These are phyloP conservation scores for Podospora australis DNA, from an alignment of 495 filamentous ascomycete species.

Conservation along the genomic window DNA sequence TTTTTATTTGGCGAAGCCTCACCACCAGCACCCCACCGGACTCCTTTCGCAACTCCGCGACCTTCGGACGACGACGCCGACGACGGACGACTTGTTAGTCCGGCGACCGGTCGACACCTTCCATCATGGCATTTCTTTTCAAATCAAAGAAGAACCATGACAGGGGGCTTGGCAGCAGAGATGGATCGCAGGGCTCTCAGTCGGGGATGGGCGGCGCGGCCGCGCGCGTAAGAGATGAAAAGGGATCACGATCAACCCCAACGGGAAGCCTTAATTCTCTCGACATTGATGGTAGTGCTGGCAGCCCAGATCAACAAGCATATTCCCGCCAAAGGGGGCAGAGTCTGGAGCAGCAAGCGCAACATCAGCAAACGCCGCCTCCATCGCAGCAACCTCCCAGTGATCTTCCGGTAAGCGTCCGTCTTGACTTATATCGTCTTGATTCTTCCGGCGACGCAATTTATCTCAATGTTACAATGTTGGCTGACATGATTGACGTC, in stretches of 20 bases:
- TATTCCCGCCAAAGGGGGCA: conserved; percentile 31
- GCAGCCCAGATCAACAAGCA: conserved; percentile 47
- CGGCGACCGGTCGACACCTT: conserved; percentile 2
- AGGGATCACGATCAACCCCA: conserved; percentile 45
- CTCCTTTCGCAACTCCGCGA: background rate
- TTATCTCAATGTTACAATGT: background rate
- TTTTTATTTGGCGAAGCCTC: too few species aligned
- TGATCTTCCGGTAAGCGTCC: conserved; percentile 42
- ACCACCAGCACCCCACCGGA: too few species aligned
- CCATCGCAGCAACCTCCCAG: conserved; percentile 23
- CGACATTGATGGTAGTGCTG: conserved; percentile 39
- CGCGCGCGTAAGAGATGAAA: conserved; percentile 42
- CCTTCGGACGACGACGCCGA: background rate
- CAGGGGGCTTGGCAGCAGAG: conserved; percentile 38
- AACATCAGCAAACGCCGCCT: conserved; percentile 9
- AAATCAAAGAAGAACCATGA: conserved; percentile 62
- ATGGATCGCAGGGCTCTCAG: conserved; percentile 34
- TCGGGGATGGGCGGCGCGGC: conserved; percentile 31
- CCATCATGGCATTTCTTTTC: conserved; percentile 66
- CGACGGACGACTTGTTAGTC: conserved; percentile 4
- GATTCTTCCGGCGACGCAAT: background rate
- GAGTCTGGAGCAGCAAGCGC: conserved; percentile 33
- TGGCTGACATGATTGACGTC: conserved; percentile 5
- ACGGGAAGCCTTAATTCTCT: conserved; percentile 49
- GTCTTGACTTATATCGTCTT: background rate